Evolutionary conservation across 768 basidiomycete species (phyloP).

Genomic region (Ramaria rubella): DNA sequence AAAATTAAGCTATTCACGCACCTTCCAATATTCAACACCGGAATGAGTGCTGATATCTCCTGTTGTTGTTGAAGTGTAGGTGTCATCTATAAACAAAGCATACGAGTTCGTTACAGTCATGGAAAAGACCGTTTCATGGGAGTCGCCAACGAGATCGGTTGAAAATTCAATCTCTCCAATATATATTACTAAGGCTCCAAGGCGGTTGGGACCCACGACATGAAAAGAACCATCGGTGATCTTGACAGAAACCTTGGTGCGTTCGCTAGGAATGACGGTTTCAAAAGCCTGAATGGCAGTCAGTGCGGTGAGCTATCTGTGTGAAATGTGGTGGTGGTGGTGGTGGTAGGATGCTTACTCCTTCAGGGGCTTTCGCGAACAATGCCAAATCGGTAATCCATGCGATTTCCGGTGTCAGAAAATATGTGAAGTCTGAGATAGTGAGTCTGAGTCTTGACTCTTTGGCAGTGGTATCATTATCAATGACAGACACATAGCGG

Average conservation of each 20-base stretch:
- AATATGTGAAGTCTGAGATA: constrained; percentile 57
- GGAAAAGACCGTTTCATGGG: constrained; percentile 46
- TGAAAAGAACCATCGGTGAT: constrained; percentile 63
- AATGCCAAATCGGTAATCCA: constrained; percentile 55
- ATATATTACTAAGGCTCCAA: constrained; percentile 62
- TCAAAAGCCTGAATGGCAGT: constrained; percentile 67
- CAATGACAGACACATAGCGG: constrained; percentile 56
- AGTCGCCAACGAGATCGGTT: constrained; percentile 68
- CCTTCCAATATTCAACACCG: constrained; percentile 54
- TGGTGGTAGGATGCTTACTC: constrained; percentile 45
- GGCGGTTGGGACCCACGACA: constrained; percentile 46
- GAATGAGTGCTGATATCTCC: constrained; percentile 2
- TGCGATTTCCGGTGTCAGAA: constrained; percentile 50
- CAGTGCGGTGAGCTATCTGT: not conserved
- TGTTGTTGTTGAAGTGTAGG: constrained; percentile 22
- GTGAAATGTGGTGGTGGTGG: not conserved
- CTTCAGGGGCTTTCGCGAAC: constrained; percentile 81
- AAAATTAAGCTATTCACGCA: constrained; percentile 28
- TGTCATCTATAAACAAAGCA: constrained; percentile 49
- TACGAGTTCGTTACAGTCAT: constrained; percentile 43
- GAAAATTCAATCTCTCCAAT: constrained; percentile 60
- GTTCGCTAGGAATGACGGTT: constrained; percentile 84
- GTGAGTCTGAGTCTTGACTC: constrained; percentile 67
- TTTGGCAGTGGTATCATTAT: constrained; percentile 61
- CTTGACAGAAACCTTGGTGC: constrained; percentile 63